Evolutionary conservation across 495 filamentous ascomycete species (phyloP).

Genomic region (Podospora anserina): DNA sequence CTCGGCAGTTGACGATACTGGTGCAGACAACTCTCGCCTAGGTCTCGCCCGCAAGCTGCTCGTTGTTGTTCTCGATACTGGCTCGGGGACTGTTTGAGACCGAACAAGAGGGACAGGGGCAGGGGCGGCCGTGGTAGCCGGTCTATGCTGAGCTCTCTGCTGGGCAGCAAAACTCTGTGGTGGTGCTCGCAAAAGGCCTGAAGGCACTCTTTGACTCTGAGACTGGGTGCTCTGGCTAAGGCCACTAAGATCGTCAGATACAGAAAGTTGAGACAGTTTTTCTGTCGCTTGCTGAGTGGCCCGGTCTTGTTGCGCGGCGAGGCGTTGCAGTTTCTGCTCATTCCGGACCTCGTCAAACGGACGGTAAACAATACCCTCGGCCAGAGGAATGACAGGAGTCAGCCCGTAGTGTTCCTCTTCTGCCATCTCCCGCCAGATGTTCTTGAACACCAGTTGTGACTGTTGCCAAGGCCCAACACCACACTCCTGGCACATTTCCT

Average conservation of each 20-base stretch:
- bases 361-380: conserved; percentile 64
- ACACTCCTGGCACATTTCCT: conserved; percentile 43
- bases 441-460: conserved; percentile 46
- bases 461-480: conserved; percentile 50
- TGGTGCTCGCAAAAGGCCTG: conserved; percentile 42
- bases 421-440: conserved; percentile 65
- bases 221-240: conserved; percentile 22
- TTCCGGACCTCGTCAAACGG: conserved; percentile 47
- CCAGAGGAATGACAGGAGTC: conserved; percentile 66
- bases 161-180: conserved; percentile 60
- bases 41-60: conserved; percentile 31
- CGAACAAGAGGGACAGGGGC: conserved; percentile 17
- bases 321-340: conserved; percentile 26
- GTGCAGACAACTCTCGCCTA: conserved; percentile 19
- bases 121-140: conserved; percentile 27
- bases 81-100: conserved; percentile 25
- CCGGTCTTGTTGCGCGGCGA: conserved; percentile 24
- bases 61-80: conserved; percentile 20
- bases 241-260: conserved; percentile 27
- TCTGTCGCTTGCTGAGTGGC: conserved; percentile 13
- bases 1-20: neutral
- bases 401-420: conserved; percentile 67
- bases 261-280: conserved; percentile 16
- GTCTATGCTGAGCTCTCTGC: conserved; percentile 48
- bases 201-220: conserved; percentile 13